Conservation (phyloP, 75 land plant genomes). For the Chamaecyparis obtusa region DNA sequence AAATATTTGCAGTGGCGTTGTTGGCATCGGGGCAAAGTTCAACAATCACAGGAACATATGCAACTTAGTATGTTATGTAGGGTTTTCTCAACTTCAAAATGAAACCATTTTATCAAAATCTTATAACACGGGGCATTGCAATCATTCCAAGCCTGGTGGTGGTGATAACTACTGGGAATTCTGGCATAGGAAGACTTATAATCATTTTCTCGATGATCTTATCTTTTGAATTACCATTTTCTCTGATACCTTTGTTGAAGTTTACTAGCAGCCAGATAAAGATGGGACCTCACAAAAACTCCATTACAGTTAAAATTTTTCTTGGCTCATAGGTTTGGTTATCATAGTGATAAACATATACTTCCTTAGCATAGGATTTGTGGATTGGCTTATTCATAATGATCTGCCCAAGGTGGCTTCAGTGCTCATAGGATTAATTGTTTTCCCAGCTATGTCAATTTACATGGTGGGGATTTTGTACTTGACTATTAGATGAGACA, state of each 20-base stretch:
- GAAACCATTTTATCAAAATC: conserved; percentile 42
- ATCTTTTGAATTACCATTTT: too few species aligned
- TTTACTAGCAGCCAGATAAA: too few species aligned
- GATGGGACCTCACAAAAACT: too few species aligned
- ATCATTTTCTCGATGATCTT: conserved; percentile 72
- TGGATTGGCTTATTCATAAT: conserved; percentile 57
- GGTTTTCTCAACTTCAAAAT: too few species aligned
- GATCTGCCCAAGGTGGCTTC: too few species aligned
- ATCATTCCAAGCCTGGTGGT: conserved; percentile 72
- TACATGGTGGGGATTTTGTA: conserved; percentile 45
- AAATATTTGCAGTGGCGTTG: too few species aligned
- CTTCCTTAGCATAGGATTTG: conserved; percentile 48
- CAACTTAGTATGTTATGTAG: too few species aligned
- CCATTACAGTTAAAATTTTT: too few species aligned
- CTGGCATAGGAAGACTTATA: conserved; percentile 64
- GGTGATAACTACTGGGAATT: conserved; percentile 58
- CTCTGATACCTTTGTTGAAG: too few species aligned
- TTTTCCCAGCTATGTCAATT: conserved; percentile 52
- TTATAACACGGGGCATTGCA: conserved; percentile 68
- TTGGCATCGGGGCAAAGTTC: too few species aligned
- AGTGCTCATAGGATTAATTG: conserved; percentile 52
- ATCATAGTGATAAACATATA: conserved; percentile 65
- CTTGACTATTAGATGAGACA: conserved; percentile 46
- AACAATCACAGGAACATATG: too few species aligned
- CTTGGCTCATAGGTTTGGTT: too few species aligned